Evolutionary conservation across 208 protist genomes (phyloP).

Genomic region (Vickermania ingenoplastis): DNA sequence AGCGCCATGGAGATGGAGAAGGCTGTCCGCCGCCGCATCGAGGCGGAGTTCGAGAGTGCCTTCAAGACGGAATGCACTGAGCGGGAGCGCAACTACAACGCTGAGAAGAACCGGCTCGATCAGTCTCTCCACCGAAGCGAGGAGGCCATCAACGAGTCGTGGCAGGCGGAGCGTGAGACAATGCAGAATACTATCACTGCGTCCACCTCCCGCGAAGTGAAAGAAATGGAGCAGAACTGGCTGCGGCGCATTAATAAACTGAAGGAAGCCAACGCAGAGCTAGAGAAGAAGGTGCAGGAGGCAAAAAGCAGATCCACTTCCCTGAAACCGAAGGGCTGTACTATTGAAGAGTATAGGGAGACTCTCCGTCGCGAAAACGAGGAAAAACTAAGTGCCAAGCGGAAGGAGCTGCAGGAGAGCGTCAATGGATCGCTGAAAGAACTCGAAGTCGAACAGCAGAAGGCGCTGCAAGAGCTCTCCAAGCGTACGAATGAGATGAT

Average conservation of each 20-base stretch:
- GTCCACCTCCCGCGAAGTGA: constrained; percentile 15
- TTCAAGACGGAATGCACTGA: constrained; percentile 23
- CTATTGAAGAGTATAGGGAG: constrained; percentile 4
- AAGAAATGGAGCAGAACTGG: constrained; percentile 26
- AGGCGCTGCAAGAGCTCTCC: constrained; percentile 2
- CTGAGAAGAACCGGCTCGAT: constrained; percentile 11
- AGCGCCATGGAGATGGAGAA: constrained; percentile 33
- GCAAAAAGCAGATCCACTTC: not conserved
- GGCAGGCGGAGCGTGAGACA: constrained; percentile 15
- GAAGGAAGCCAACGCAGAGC: constrained; percentile 5
- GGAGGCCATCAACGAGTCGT: constrained; percentile 14
- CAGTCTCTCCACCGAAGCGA: constrained; percentile 9
- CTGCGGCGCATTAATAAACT: constrained; percentile 2
- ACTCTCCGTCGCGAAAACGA: constrained; percentile 12
- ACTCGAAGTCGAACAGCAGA: constrained; percentile 8
- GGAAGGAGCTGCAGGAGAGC: constrained; percentile 4
- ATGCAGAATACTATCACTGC: constrained; percentile 7
- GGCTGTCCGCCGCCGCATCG: constrained; percentile 31
- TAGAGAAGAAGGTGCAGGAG: constrained; percentile 5
- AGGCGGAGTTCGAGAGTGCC: constrained; percentile 38
- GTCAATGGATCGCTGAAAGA: not conserved
- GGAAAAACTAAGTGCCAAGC: constrained; percentile 11
- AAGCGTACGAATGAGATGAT: constrained; percentile 1
- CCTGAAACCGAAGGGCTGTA: not conserved
- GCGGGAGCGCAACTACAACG: constrained; percentile 20